Evolutionary conservation across 371 early-diverging fungal species (phyloP).

Genomic region (Homolaphlyctis polyrhiza): DNA sequence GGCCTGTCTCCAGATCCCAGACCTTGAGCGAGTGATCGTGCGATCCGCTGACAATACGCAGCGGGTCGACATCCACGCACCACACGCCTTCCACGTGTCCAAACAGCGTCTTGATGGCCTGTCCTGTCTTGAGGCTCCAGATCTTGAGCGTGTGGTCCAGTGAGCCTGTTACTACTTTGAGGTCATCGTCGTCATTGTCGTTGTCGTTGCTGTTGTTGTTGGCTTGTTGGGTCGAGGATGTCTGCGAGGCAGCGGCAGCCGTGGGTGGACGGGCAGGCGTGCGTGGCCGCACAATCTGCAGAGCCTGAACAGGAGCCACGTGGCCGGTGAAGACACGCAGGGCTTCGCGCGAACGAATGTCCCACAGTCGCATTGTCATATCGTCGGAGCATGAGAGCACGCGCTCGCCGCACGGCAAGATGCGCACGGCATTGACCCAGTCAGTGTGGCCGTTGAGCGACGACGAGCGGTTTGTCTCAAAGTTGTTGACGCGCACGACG

Average conservation of each 20-base stretch:
- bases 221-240: neutral
- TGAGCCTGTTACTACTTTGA: constrained; percentile 72
- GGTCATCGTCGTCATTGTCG: constrained; percentile 8
- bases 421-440: constrained; percentile 81
- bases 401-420: constrained; percentile 52
- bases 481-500: constrained; percentile 87
- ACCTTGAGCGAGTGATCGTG: constrained; percentile 87
- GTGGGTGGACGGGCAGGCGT: constrained; percentile 9
- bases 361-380: constrained; percentile 63
- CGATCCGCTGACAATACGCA: constrained; percentile 87
- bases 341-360: constrained; percentile 63
- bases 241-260: constrained; percentile 7
- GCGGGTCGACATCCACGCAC: constrained; percentile 80
- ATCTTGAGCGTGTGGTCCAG: constrained; percentile 81
- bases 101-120: constrained; percentile 75
- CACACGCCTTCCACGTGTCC: constrained; percentile 93
- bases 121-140: constrained; percentile 69
- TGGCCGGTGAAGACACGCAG: constrained; percentile 70
- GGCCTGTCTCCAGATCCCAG: constrained; percentile 90
- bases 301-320: constrained; percentile 69
- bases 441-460: constrained; percentile 79
- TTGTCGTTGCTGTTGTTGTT: constrained; percentile 11
- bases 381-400: constrained; percentile 83
- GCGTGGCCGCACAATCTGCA: constrained; percentile 34
- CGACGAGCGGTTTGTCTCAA: constrained; percentile 71